Conservation (phyloP, 345 rosid genomes). For the Geranium brycei region DNA sequence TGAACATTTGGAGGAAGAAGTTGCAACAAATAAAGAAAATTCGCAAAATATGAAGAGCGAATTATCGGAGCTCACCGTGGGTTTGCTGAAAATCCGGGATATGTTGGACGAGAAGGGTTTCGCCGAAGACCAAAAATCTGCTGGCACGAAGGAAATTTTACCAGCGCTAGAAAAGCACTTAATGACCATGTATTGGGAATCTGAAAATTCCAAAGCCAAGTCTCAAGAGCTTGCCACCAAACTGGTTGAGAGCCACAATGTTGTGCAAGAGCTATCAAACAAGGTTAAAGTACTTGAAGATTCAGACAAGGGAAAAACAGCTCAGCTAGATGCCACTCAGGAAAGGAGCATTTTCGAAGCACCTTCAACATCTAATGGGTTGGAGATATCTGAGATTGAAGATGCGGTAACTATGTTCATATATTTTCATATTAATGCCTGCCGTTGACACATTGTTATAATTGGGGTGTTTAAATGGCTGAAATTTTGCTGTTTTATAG, state of each 20-base stretch:
- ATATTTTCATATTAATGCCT: not conserved
- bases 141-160: conserved; percentile 28
- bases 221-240: conserved; percentile 48
- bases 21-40: conserved; percentile 27
- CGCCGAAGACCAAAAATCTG: conserved; percentile 26
- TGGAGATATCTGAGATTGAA: conserved; percentile 83
- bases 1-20: conserved; percentile 43
- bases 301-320: conserved; percentile 30
- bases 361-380: conserved; percentile 41
- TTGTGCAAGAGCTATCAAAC: conserved; percentile 42
- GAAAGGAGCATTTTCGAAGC: conserved; percentile 67
- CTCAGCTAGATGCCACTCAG: conserved; percentile 44
- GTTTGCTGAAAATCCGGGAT: conserved; percentile 41
- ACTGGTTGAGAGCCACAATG: conserved; percentile 57
- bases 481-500: no score
- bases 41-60: conserved; percentile 40
- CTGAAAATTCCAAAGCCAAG: conserved; percentile 45
- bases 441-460: not conserved
- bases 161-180: conserved; percentile 42
- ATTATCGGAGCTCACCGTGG: conserved; percentile 31
- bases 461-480: no score
- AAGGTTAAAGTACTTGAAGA: conserved; percentile 56
- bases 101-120: conserved; percentile 33
- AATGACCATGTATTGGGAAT: conserved; percentile 34
- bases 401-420: conserved; percentile 36